phyloP scores from a whole-genome alignment of 1,139 yeast genomes.

The Hansenula sp. region DNA sequence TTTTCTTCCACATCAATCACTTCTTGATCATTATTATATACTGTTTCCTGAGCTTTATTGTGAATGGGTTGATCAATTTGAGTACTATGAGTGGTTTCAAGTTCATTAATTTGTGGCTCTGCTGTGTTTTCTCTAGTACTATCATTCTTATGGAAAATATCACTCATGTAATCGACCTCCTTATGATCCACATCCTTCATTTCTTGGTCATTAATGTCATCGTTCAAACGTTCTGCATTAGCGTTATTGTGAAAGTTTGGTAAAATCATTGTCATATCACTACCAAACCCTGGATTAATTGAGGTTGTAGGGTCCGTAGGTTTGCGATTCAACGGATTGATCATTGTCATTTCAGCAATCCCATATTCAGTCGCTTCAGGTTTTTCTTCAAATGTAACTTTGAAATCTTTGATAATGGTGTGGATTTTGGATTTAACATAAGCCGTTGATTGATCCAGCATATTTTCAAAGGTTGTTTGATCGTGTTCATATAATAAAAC shows the following conservation, averaged over 20 bases:
- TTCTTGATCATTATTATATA: no score
- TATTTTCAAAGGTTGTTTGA: conserved; percentile 8
- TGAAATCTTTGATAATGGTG: conserved; percentile 19
- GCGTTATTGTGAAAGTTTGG: conserved; percentile 7
- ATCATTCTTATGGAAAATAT: conserved; percentile 12
- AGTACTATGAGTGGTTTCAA: conserved; percentile 31
- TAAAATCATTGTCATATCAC: conserved; percentile 17
- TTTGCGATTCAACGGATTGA: conserved; percentile 30
- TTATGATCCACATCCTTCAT: not conserved
- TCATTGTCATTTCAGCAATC: conserved; percentile 35
- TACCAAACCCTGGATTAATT: conserved; percentile 8
- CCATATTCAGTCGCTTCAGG: conserved; percentile 19
- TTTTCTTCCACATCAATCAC: not conserved
- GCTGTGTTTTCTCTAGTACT: conserved; percentile 2
- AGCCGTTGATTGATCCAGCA: conserved; percentile 8
- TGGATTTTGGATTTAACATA: conserved; percentile 15
- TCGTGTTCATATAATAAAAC: conserved; percentile 13
- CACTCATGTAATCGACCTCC: conserved; percentile 19
- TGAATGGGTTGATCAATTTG: no score
- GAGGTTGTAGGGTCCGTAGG: conserved; percentile 16
- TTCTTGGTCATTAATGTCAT: conserved; percentile 4
- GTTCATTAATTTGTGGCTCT: conserved; percentile 22
- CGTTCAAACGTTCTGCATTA: not conserved
- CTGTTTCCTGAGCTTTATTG: no score
- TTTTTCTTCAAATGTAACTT: conserved; percentile 13